A percentile compares a stretch with the other conserved stretches of the same genome.
phyloP scores from a whole-genome alignment of 805 yeast genomes.

The Cyberlindnera veronae region DNA sequence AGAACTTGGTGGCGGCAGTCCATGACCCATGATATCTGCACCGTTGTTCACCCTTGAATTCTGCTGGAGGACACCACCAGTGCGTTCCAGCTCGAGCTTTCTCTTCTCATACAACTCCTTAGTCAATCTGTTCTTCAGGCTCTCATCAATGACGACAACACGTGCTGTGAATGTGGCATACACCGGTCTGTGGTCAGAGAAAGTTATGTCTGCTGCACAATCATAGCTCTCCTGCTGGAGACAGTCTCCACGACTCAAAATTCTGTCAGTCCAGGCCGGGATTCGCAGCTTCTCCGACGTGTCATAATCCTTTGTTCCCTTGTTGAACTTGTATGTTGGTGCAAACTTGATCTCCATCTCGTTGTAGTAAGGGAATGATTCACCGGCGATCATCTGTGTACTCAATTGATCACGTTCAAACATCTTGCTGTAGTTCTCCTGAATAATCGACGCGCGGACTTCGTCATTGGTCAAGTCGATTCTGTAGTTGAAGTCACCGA shows the following conservation, averaged over 20 bases:
- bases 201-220: slow-evolving; percentile 51
- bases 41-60: slow-evolving; percentile 11
- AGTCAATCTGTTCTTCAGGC: slow-evolving; percentile 44
- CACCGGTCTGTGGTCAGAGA: slow-evolving; percentile 93
- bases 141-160: slow-evolving; percentile 66
- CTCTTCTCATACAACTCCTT: slow-evolving; percentile 53
- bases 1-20: slow-evolving; percentile 86
- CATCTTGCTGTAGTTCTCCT: slow-evolving; percentile 45
- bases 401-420: slow-evolving; percentile 76
- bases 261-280: slow-evolving; percentile 97
- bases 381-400: slow-evolving; percentile 67
- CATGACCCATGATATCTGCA: slow-evolving; percentile 31
- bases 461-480: slow-evolving; percentile 68
- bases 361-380: slow-evolving; percentile 69
- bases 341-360: slow-evolving; percentile 47
- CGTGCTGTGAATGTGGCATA: slow-evolving; percentile 69
- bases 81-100: slow-evolving; percentile 18
- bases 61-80: slow-evolving; percentile 12
- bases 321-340: slow-evolving; percentile 93
- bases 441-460: slow-evolving; percentile 53
- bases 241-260: slow-evolving; percentile 57
- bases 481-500: slow-evolving; percentile 92
- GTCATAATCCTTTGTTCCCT: slow-evolving; percentile 77
- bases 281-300: slow-evolving; percentile 88
- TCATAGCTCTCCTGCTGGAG: slow-evolving; percentile 49